Percentiles rank a stretch among this genome's conserved stretches.
Evolutionary conservation across 306 rosid genomes (phyloP).

Genomic region (Trichosanthes truncata): DNA sequence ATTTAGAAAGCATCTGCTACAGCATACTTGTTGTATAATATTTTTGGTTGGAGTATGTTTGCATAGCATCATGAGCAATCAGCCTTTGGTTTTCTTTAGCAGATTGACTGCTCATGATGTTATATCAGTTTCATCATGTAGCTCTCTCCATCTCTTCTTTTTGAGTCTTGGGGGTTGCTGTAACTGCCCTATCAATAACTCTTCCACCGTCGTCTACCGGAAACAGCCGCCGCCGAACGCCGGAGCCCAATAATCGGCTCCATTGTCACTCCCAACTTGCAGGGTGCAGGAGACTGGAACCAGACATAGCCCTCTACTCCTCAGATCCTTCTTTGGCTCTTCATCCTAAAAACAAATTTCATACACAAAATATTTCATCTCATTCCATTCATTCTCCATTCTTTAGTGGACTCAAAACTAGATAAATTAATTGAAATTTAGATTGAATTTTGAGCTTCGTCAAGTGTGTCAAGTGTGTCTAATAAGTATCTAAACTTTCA

Average conservation of each 20-base stretch:
- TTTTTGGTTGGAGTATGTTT: neutral
- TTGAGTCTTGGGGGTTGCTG: conserved; percentile 6
- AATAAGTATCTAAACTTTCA: no score
- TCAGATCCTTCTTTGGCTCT: conserved; percentile 66
- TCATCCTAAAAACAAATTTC: conserved; percentile 35
- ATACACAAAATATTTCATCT: neutral
- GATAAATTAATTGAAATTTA: no score
- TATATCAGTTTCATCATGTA: conserved; percentile 73
- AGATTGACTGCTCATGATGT: conserved; percentile 99
- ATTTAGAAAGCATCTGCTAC: conserved; percentile 10
- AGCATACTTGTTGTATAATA: neutral
- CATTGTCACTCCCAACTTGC: conserved; percentile 94
- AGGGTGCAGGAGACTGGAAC: conserved; percentile 93
- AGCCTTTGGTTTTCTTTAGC: conserved; percentile 55
- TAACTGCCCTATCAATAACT: conserved; percentile 8
- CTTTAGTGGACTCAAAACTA: neutral
- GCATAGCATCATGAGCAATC: conserved; percentile 99
- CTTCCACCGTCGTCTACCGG: conserved; percentile 26
- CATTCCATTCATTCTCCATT: neutral
- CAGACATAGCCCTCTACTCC: conserved; percentile 92
- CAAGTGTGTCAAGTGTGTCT: no score
- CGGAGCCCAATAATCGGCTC: conserved; percentile 99
- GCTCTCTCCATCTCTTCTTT: conserved; percentile 20
- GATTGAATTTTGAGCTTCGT: no score
- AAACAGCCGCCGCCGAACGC: conserved; percentile 63